A percentile compares a stretch with the other conserved stretches of the same genome.
Conservation (phyloP, 2,329 filamentous ascomycete genomes). For the Hirsutella minnesotensis region DNA sequence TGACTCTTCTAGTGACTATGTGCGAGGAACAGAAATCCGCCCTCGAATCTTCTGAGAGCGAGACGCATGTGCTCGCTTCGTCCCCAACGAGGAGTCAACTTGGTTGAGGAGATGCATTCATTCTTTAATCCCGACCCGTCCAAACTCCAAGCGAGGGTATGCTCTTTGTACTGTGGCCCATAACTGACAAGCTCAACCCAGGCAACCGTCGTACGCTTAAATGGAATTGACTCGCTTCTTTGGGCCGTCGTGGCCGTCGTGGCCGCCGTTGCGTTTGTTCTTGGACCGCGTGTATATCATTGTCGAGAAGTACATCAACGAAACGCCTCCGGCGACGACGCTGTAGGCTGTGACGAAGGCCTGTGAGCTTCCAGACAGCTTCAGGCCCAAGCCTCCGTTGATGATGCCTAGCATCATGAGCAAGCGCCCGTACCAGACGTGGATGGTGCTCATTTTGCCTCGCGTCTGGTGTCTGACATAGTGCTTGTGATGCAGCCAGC, state of each 20-base stretch:
- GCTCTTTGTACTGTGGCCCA: too few species aligned
- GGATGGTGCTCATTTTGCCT: conserved; percentile 39
- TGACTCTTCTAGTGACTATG: too few species aligned
- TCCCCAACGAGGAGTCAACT: too few species aligned
- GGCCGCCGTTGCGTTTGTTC: neutral
- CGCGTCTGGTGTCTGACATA: conserved; percentile 36
- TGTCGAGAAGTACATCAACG: conserved; percentile 28
- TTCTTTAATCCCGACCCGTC: too few species aligned
- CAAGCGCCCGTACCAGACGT: conserved; percentile 51
- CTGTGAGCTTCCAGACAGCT: conserved; percentile 28
- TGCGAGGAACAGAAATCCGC: too few species aligned
- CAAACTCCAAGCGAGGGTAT: too few species aligned
- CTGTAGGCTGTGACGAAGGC: conserved; percentile 40
- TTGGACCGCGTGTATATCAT: conserved; percentile 6
- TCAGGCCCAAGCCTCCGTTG: conserved; percentile 51
- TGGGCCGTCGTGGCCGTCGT: neutral
- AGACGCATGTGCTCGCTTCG: too few species aligned
- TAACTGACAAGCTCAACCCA: neutral
- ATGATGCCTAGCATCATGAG: conserved; percentile 47
- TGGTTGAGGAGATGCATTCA: too few species aligned
- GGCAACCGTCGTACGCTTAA: neutral
- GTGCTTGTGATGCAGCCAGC: conserved; percentile 43
- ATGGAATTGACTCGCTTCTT: neutral
- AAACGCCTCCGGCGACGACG: conserved; percentile 39
- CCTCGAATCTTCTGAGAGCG: too few species aligned